Evolutionary conservation across 2,329 filamentous ascomycete species (phyloP).

Genomic region (Elsinoe fawcettii): DNA sequence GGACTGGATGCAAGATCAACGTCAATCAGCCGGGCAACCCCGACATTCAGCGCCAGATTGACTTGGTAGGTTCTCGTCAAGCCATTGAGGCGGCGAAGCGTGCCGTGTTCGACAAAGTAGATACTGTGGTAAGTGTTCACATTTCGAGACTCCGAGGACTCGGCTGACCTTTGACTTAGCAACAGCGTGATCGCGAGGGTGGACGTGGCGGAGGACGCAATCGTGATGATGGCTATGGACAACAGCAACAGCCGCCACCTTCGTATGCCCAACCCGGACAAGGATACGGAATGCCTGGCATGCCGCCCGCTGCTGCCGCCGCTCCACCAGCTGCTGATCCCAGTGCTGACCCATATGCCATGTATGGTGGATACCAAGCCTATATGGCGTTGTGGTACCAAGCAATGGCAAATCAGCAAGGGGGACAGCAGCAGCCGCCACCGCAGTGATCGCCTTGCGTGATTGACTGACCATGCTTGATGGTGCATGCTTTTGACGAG

Average conservation of each 20-base stretch:
- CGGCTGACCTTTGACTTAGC: slow-evolving; percentile 15
- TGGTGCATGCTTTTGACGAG: slow-evolving; percentile 8
- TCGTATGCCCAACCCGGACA: slow-evolving; percentile 18
- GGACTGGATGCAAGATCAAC: slow-evolving; percentile 88
- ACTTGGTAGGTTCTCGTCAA: slow-evolving; percentile 68
- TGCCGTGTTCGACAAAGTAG: slow-evolving; percentile 86
- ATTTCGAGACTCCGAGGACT: too few species aligned
- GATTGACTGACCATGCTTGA: slow-evolving; percentile 12
- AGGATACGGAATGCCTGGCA: slow-evolving; percentile 20
- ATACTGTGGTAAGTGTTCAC: slow-evolving; percentile 51
- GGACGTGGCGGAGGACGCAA: slow-evolving; percentile 23
- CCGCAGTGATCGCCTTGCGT: slow-evolving; percentile 14
- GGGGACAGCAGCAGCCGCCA: slow-evolving; percentile 17
- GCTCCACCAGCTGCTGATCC: slow-evolving; percentile 37
- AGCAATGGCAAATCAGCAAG: slow-evolving; percentile 50
- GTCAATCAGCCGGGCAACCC: slow-evolving; percentile 74
- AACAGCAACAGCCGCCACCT: slow-evolving; percentile 36
- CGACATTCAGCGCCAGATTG: slow-evolving; percentile 78
- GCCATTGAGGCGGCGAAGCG: slow-evolving; percentile 73
- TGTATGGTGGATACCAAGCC: slow-evolving; percentile 75
- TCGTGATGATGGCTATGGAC: slow-evolving; percentile 27
- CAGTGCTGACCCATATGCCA: slow-evolving; percentile 54
- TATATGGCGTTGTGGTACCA: slow-evolving; percentile 78
- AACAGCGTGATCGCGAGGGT: slow-evolving; percentile 20
- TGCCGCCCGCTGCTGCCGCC: slow-evolving; percentile 18